phyloP scores from a whole-genome alignment of 495 filamentous ascomycete genomes.

The Xanthoparmelia taractica region DNA sequence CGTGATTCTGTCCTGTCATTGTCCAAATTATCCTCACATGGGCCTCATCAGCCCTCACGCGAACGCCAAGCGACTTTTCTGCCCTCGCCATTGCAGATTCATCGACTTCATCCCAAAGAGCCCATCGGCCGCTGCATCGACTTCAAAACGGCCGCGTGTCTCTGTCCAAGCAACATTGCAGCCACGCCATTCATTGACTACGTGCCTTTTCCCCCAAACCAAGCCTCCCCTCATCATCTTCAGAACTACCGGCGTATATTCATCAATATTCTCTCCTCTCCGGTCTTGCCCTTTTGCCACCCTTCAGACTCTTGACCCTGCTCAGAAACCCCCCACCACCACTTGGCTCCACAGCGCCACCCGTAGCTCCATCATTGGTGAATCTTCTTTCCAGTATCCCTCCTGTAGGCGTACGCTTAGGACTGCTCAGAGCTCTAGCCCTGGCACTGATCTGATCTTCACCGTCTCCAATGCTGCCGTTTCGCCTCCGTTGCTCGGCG shows the following conservation, averaged over 20 bases:
- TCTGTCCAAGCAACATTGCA: slow-evolving; percentile 1
- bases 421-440: slow-evolving; percentile 54
- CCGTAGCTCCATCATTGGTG: slow-evolving; percentile 55
- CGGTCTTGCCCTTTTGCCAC: slow-evolving; percentile 40
- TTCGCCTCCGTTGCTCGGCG: slow-evolving; percentile 44
- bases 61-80: background rate
- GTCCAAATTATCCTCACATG: slow-evolving; percentile 6
- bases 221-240: background rate
- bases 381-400: slow-evolving; percentile 55
- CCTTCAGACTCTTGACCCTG: slow-evolving; percentile 82
- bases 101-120: background rate
- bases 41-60: background rate
- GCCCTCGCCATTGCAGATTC: background rate
- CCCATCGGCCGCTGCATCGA: background rate
- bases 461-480: slow-evolving; percentile 31
- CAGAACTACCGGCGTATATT: background rate
- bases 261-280: slow-evolving; percentile 29
- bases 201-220: background rate
- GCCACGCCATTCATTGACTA: background rate
- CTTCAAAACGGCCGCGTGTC: background rate
- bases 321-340: slow-evolving; percentile 58
- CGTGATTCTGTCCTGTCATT: background rate
- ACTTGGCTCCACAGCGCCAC: slow-evolving; percentile 10
- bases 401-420: slow-evolving; percentile 39
- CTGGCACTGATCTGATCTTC: slow-evolving; percentile 32